Evolutionary conservation across 805 yeast genomes (phyloP).

Genomic region (Candida adriatica): DNA sequence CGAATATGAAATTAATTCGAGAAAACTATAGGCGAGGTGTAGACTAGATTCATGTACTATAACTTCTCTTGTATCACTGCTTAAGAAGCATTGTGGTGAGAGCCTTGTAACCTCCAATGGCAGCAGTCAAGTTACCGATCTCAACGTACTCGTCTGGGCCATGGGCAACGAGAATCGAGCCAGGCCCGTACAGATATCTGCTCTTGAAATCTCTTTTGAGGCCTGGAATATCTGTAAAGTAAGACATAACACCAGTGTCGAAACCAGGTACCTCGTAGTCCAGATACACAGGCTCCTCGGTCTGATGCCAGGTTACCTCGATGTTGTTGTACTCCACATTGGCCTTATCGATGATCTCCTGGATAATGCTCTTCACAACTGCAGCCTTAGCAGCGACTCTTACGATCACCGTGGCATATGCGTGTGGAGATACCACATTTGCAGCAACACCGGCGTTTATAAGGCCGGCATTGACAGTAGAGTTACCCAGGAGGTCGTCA

Average conservation of each 20-base stretch:
- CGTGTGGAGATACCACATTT: conserved; percentile 58
- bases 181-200: conserved; percentile 61
- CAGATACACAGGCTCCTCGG: conserved; percentile 28
- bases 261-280: conserved; percentile 63
- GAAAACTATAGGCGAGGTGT: too few species aligned
- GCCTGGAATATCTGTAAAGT: conserved; percentile 48
- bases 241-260: conserved; percentile 42
- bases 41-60: not conserved
- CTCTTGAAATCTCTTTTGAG: conserved; percentile 23
- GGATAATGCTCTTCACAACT: conserved; percentile 26
- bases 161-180: conserved; percentile 56
- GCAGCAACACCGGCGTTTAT: conserved; percentile 58
- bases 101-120: conserved; percentile 46
- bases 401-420: conserved; percentile 41
- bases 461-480: conserved; percentile 56
- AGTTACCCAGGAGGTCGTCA: conserved; percentile 47
- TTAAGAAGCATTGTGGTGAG: conserved; percentile 14
- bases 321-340: conserved; percentile 20
- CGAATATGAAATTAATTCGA: too few species aligned
- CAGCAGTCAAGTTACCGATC: conserved; percentile 37
- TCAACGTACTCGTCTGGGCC: conserved; percentile 48
- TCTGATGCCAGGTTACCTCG: conserved; percentile 17
- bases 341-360: conserved; percentile 28
- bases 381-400: conserved; percentile 47
- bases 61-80: not conserved